Percentiles rank a stretch among this genome's conserved stretches.
Evolutionary conservation across 2,329 filamentous ascomycete species (phyloP).

Genomic region (Aspergillus puulaauensis): DNA sequence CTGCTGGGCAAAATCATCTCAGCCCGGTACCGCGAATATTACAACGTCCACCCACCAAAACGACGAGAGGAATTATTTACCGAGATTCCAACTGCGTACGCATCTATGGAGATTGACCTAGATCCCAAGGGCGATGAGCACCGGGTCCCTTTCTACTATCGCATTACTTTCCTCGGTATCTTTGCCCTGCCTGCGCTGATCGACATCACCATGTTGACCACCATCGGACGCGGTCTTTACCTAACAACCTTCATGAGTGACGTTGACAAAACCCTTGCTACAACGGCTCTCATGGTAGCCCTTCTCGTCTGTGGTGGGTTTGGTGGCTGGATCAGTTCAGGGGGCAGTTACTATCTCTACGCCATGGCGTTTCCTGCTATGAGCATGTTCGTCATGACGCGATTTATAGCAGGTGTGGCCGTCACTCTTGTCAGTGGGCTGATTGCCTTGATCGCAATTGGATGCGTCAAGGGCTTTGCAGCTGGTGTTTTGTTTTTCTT

Average conservation of each 20-base stretch:
- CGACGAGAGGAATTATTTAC: slow-evolving; percentile 15
- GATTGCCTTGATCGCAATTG: slow-evolving; percentile 53
- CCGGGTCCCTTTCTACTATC: slow-evolving; percentile 46
- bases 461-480: slow-evolving; percentile 42
- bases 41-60: slow-evolving; percentile 36
- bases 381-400: slow-evolving; percentile 54
- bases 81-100: slow-evolving; percentile 52
- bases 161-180: slow-evolving; percentile 59
- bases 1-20: slow-evolving; percentile 46
- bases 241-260: slow-evolving; percentile 57
- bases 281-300: slow-evolving; percentile 57
- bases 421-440: slow-evolving; percentile 53
- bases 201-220: slow-evolving; percentile 59
- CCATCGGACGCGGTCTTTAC: slow-evolving; percentile 60
- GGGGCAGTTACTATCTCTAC: slow-evolving; percentile 61
- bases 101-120: slow-evolving; percentile 53
- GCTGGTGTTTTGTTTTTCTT: slow-evolving; percentile 58
- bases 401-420: slow-evolving; percentile 49
- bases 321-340: slow-evolving; percentile 62
- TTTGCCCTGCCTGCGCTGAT: slow-evolving; percentile 63
- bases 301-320: slow-evolving; percentile 60
- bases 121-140: slow-evolving; percentile 43
- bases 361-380: slow-evolving; percentile 56
- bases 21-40: slow-evolving; percentile 42
- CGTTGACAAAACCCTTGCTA: slow-evolving; percentile 49